Evolutionary conservation across 345 rosid species (phyloP).

Genomic region (Microcos paniculata): DNA sequence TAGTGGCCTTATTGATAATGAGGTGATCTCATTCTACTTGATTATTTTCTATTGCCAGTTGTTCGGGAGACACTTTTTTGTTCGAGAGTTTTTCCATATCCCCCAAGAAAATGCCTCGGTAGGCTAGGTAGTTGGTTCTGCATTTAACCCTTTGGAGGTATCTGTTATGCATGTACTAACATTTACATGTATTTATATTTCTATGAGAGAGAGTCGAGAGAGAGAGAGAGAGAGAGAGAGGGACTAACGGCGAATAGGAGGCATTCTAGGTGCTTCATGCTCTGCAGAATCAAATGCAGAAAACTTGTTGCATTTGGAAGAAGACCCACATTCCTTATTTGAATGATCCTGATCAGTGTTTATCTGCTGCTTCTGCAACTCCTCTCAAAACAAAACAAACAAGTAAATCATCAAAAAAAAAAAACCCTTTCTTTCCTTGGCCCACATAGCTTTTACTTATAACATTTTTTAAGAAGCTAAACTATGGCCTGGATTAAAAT

Average conservation of each 20-base stretch:
- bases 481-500: not conserved
- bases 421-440: not conserved
- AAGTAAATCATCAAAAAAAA: not conserved
- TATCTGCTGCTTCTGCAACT: slow-evolving; percentile 56
- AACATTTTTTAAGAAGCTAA: not conserved
- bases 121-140: slow-evolving; percentile 15
- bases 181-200: not conserved
- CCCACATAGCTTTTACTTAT: not conserved
- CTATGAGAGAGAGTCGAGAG: slow-evolving; percentile 1
- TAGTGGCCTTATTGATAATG: slow-evolving; percentile 8
- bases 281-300: slow-evolving; percentile 49
- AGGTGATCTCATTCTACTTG: not conserved
- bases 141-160: slow-evolving; percentile 4
- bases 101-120: slow-evolving; percentile 1
- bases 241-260: slow-evolving; percentile 77
- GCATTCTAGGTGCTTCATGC: slow-evolving; percentile 61
- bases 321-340: slow-evolving; percentile 58
- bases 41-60: slow-evolving; percentile 20
- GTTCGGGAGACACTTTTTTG: not conserved
- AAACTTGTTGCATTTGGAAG: slow-evolving; percentile 52
- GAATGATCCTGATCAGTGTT: slow-evolving; percentile 33
- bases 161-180: too few relatives aligned
- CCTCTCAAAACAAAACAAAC: slow-evolving; percentile 17
- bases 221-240: slow-evolving; percentile 12
- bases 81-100: not conserved